These are phyloP conservation scores for Geranomyces variabilis DNA, from an alignment of 192 early-diverging fungal genomes.

Conservation along the genomic window DNA sequence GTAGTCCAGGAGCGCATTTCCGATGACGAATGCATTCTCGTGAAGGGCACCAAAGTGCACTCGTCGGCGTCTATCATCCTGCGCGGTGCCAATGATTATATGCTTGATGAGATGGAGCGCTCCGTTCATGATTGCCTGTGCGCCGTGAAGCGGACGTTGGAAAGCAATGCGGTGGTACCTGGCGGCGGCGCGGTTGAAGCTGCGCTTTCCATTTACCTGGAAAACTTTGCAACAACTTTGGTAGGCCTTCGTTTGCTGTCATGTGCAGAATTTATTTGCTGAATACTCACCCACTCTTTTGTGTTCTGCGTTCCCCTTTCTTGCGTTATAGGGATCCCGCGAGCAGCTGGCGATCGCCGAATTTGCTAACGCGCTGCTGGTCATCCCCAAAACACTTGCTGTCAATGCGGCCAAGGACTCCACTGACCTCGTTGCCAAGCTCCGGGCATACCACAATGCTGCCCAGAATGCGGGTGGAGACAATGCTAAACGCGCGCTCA, in stretches of 20 bases:
- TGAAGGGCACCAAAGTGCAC: conserved; percentile 90
- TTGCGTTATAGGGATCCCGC: conserved; percentile 73
- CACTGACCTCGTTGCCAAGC: conserved; percentile 93
- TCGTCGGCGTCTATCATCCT: conserved; percentile 90
- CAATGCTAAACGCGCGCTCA: conserved; percentile 74
- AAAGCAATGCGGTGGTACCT: conserved; percentile 93
- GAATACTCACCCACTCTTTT: neutral
- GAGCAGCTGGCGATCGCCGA: conserved; percentile 99
- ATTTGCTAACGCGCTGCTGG: conserved; percentile 91
- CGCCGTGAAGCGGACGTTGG: conserved; percentile 95
- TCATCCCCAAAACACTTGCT: conserved; percentile 97
- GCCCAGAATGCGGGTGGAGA: conserved; percentile 77
- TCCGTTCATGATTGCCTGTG: conserved; percentile 93
- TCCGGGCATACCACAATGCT: conserved; percentile 94
- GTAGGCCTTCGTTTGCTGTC: conserved; percentile 43
- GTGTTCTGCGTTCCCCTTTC: neutral
- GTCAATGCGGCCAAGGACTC: conserved; percentile 99
- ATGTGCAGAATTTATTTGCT: neutral
- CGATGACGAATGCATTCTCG: conserved; percentile 96
- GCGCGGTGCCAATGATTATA: conserved; percentile 98
- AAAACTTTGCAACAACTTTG: conserved; percentile 97
- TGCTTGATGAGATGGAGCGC: conserved; percentile 99
- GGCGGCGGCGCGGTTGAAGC: conserved; percentile 97
- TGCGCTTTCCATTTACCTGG: conserved; percentile 94
- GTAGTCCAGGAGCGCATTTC: conserved; percentile 97